These are phyloP conservation scores for Hanseniaspora pseudoguilliermondii DNA, from an alignment of 805 yeast species.

Conservation along the genomic window DNA sequence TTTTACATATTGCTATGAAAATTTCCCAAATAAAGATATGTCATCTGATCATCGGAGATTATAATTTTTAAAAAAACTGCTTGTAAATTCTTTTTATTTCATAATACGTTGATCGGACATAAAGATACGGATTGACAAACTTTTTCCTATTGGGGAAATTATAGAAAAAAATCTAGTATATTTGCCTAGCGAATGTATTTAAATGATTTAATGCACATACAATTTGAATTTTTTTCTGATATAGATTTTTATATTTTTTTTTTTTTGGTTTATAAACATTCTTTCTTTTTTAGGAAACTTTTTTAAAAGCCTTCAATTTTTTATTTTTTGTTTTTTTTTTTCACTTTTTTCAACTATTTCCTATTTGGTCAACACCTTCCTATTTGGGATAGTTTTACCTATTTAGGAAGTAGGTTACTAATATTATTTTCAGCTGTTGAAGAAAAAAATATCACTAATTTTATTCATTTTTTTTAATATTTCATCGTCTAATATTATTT, in stretches of 20 bases:
- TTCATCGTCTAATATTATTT: background rate
- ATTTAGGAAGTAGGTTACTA: background rate
- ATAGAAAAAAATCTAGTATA: no score
- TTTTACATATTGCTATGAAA: background rate
- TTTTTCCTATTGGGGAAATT: no score
- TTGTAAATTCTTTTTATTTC: no score
- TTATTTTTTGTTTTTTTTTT: no score
- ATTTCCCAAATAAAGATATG: background rate
- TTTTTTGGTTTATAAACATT: background rate
- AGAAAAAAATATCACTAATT: background rate
- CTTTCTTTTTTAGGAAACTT: background rate
- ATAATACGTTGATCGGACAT: no score
- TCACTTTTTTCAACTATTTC: background rate
- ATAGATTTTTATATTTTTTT: no score
- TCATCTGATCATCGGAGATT: no score
- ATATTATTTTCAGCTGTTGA: background rate
- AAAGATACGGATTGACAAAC: no score
- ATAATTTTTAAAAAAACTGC: no score
- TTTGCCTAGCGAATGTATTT: no score
- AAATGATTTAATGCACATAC: no score
- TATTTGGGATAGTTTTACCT: conserved; percentile 4
- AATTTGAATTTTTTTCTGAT: background rate
- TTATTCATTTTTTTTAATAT: background rate
- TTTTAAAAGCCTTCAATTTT: background rate
- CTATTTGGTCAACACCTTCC: conserved; percentile 1